Evolutionary conservation across 495 filamentous ascomycete species (phyloP).

Genomic region (Recurvomyces mirabilis): DNA sequence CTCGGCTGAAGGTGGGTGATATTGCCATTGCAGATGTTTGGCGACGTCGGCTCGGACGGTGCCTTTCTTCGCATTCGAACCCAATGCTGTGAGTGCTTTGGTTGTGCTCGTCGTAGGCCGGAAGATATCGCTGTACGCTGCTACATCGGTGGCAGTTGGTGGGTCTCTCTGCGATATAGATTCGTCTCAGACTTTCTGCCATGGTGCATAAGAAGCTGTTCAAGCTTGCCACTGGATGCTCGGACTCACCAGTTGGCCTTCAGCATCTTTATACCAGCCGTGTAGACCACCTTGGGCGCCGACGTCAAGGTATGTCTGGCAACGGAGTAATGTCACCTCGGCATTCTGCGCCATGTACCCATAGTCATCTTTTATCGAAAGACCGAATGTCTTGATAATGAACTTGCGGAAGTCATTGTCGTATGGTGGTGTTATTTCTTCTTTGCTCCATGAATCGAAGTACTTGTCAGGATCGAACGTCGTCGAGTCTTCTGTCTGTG

Average conservation of each 20-base stretch:
- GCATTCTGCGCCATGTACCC: conserved; percentile 46
- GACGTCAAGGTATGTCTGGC: conserved; percentile 39
- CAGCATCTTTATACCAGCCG: conserved; percentile 32
- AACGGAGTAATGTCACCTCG: conserved; percentile 40
- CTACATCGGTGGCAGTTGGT: conserved; percentile 40
- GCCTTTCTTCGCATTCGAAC: conserved; percentile 46
- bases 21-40: conserved; percentile 35
- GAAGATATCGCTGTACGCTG: conserved; percentile 50
- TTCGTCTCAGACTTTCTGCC: conserved; percentile 12
- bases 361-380: conserved; percentile 40
- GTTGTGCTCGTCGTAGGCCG: conserved; percentile 36
- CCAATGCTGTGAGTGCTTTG: conserved; percentile 42
- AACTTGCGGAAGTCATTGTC: conserved; percentile 38
- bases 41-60: conserved; percentile 42
- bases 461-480: conserved; percentile 32
- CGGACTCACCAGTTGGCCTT: conserved; percentile 25
- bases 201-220: conserved; percentile 12
- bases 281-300: conserved; percentile 37
- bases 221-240: conserved; percentile 16
- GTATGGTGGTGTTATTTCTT: conserved; percentile 19
- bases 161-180: conserved; percentile 30
- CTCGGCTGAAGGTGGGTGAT: conserved; percentile 22
- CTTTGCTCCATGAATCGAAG: conserved; percentile 28
- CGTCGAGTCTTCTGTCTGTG: conserved; percentile 25
- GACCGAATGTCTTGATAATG: conserved; percentile 41